Conservation (phyloP, 495 filamentous ascomycete genomes). For the Aspergillus incahuasiensis region DNA sequence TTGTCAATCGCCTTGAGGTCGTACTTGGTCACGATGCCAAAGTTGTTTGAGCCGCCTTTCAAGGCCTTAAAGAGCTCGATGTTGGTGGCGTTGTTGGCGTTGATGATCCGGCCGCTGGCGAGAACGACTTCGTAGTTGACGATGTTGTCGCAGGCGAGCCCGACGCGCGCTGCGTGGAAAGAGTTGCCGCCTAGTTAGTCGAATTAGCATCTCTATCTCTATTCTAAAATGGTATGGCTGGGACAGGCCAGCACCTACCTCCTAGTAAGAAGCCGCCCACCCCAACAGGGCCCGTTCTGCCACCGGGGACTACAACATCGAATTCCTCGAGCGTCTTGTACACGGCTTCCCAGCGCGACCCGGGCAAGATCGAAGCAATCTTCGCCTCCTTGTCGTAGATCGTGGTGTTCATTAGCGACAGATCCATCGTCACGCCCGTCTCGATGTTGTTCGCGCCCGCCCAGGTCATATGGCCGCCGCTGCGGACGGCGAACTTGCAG, state of each 20-base stretch:
- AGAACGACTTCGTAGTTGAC: constrained; percentile 51
- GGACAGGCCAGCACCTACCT: too few species aligned
- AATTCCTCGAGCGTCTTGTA: constrained; percentile 32
- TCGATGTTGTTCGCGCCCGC: constrained; percentile 34
- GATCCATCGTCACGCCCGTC: constrained; percentile 49
- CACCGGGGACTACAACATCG: constrained; percentile 34
- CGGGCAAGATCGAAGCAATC: constrained; percentile 38
- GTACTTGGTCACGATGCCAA: constrained; percentile 51
- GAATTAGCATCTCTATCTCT: too few species aligned
- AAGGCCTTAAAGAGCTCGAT: constrained; percentile 50
- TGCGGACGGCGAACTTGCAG: constrained; percentile 44
- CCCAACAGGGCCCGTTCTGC: constrained; percentile 37
- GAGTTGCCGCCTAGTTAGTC: constrained; percentile 31
- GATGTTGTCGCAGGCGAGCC: constrained; percentile 46
- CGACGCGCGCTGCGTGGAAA: constrained; percentile 37
- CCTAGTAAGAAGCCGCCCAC: constrained; percentile 40
- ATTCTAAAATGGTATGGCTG: too few species aligned
- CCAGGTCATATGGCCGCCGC: constrained; percentile 44
- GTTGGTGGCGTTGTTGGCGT: constrained; percentile 38
- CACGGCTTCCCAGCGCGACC: constrained; percentile 41
- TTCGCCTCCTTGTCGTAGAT: constrained; percentile 34
- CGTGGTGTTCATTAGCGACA: constrained; percentile 39
- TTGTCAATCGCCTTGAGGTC: constrained; percentile 34
- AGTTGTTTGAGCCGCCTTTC: constrained; percentile 51
- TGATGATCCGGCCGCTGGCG: constrained; percentile 41